Conservation (phyloP, 2,329 filamentous ascomycete species). For the Apiospora phragmitis region DNA sequence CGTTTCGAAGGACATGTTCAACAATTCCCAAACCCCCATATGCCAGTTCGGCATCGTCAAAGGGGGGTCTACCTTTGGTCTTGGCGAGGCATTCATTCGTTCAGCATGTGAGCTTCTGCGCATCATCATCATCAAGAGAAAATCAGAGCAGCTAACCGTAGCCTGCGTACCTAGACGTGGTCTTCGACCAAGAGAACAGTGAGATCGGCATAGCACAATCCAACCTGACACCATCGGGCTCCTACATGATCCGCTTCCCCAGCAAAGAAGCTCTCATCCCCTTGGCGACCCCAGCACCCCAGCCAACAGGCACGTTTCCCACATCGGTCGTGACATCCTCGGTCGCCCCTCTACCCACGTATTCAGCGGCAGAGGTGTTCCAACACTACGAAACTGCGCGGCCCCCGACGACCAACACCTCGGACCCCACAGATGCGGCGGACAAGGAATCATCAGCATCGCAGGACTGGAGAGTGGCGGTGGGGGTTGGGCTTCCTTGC, state of each 20-base stretch:
- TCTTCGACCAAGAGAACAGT: background rate
- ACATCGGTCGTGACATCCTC: background rate
- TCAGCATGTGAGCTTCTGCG: background rate
- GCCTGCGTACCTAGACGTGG: background rate
- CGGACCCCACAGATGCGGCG: background rate
- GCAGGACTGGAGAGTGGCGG: background rate
- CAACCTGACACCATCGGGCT: background rate
- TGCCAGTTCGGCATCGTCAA: background rate
- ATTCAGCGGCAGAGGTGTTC: background rate
- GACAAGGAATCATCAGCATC: background rate
- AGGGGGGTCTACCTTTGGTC: background rate
- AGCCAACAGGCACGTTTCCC: background rate
- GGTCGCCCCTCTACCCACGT: background rate
- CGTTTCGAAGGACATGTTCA: background rate
- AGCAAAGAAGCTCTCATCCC: background rate
- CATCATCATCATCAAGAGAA: too few relatives aligned
- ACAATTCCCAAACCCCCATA: too few relatives aligned
- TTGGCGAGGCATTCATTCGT: background rate
- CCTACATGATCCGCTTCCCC: background rate
- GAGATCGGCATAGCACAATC: constrained; percentile 2
- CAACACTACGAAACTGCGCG: background rate
- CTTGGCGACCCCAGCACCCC: background rate
- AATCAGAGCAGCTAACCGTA: too few relatives aligned
- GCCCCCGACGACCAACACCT: background rate
- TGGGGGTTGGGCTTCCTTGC: background rate